Evolutionary conservation across 805 yeast genomes (phyloP), one percentile per base, ranked within the genome.

Genomic region (baker's yeast (Saccharomyces cerevisiae)): DNA sequence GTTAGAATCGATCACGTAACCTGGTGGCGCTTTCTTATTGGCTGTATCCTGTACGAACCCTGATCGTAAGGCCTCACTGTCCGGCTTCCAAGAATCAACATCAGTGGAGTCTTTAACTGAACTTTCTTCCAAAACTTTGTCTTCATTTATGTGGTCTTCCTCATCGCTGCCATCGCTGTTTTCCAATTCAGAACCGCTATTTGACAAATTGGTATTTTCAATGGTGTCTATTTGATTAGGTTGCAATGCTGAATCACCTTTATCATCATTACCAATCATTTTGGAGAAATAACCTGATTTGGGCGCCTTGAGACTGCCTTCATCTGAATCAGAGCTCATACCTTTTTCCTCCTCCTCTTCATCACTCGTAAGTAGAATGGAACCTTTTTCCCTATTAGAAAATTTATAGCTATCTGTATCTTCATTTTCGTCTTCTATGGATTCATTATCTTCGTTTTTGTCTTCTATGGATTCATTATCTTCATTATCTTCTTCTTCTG

Each of bases 31-130:
- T 11, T 58, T 75, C 52, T 59, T 62, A 59, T 49, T 72, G 68
- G 60, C 72, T 69, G 55, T 76, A 60, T 47, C 71, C 32, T 67
- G 64, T 72, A 79, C 57, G 72, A 80, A 48, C 70, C 73, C 53
- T 70, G 77, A 47, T 59, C 70, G 61, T 32, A 58, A 56, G 4
- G 67, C 60, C 32, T 60, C 66, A 22, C 85, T 81, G 60, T 82
- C 79, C 1, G 86, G 86, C 62, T 75, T 77, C 87, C 87, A 82
- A 28, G 54, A 59, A 27, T 52, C 57, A 21, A 62, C 58, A 22
- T 64, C 67, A 24, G 59, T 49, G 6, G 67, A 58, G 43, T 64
- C 69, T 1, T 65, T 48, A 50, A 61, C 67, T 9, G 67, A 59
- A 14, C 59, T 52, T 6, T 59, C 59, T 21, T 51, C 49, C 2